phyloP scores from a whole-genome alignment of 1,284 basidiomycete species.

The Cryptococcus sp. region DNA sequence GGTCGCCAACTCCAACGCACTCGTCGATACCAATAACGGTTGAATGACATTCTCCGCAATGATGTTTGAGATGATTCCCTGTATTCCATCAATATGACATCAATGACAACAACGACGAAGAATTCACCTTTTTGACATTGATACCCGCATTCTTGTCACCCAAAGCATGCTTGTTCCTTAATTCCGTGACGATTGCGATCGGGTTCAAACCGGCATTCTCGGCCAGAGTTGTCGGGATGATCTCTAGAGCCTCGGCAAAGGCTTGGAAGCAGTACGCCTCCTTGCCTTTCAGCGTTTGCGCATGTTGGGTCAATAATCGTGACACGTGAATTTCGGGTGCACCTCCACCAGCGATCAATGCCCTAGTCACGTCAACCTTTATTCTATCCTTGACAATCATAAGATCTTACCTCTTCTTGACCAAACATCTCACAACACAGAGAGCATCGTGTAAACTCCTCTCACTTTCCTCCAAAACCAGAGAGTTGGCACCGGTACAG shows the following conservation, averaged over 20 bases:
- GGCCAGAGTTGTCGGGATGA: constrained; percentile 95
- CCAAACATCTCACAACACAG: constrained; percentile 95
- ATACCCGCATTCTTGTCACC: constrained; percentile 95
- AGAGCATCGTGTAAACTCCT: constrained; percentile 96
- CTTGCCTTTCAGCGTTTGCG: constrained; percentile 94
- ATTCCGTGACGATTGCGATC: constrained; percentile 95
- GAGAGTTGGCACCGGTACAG: constrained; percentile 87
- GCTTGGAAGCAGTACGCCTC: constrained; percentile 99
- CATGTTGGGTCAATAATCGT: constrained; percentile 83
- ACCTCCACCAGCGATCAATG: constrained; percentile 93
- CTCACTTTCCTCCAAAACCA: constrained; percentile 96
- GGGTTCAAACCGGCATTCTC: constrained; percentile 99
- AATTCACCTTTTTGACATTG: constrained; percentile 85
- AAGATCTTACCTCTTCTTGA: constrained; percentile 81
- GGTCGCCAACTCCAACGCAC: constrained; percentile 89
- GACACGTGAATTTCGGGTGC: constrained; percentile 98
- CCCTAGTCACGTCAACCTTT: constrained; percentile 52
- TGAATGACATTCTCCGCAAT: constrained; percentile 96
- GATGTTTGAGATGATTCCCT: constrained; percentile 95
- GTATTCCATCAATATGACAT: constrained; percentile 3
- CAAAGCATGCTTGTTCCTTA: constrained; percentile 91
- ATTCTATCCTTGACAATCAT: neutral
- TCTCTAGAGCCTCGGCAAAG: constrained; percentile 94
- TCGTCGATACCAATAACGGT: constrained; percentile 90
- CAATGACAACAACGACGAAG: neutral